phyloP scores from a whole-genome alignment of 1,284 basidiomycete species.

The Malassezia brasiliensis region DNA sequence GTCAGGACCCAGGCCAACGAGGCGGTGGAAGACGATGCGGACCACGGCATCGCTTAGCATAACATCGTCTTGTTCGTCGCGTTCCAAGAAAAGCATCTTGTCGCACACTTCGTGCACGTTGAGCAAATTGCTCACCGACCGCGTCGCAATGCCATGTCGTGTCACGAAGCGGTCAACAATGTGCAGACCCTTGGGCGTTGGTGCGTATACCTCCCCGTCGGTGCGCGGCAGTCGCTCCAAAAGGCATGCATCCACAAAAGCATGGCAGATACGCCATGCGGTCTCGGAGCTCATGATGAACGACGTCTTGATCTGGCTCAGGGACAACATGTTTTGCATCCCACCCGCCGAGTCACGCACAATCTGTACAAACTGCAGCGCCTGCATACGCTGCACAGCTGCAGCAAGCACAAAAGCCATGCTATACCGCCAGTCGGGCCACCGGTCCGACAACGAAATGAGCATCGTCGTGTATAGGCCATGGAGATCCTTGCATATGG shows the following conservation, averaged over 20 bases:
- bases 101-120: conserved; percentile 93
- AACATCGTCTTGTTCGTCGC: conserved; percentile 85
- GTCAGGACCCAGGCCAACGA: conserved; percentile 61
- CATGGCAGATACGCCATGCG: conserved; percentile 98
- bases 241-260: conserved; percentile 95
- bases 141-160: conserved; percentile 89
- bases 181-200: conserved; percentile 95
- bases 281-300: conserved; percentile 99
- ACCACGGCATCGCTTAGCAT: conserved; percentile 91
- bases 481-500: conserved; percentile 69
- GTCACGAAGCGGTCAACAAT: conserved; percentile 97
- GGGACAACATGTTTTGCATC: conserved; percentile 90
- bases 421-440: conserved; percentile 49
- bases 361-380: conserved; percentile 96
- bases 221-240: conserved; percentile 57
- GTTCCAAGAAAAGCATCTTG: conserved; percentile 91
- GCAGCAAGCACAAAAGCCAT: conserved; percentile 91
- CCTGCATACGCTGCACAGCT: conserved; percentile 82
- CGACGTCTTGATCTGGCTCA: conserved; percentile 96
- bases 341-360: conserved; percentile 94
- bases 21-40: conserved; percentile 86
- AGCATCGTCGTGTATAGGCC: conserved; percentile 95
- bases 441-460: conserved; percentile 60
- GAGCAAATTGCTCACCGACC: conserved; percentile 61
- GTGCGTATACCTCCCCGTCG: conserved; percentile 86